Conservation (phyloP, 2,329 filamentous ascomycete genomes). For the Cercospora brassicicola region DNA sequence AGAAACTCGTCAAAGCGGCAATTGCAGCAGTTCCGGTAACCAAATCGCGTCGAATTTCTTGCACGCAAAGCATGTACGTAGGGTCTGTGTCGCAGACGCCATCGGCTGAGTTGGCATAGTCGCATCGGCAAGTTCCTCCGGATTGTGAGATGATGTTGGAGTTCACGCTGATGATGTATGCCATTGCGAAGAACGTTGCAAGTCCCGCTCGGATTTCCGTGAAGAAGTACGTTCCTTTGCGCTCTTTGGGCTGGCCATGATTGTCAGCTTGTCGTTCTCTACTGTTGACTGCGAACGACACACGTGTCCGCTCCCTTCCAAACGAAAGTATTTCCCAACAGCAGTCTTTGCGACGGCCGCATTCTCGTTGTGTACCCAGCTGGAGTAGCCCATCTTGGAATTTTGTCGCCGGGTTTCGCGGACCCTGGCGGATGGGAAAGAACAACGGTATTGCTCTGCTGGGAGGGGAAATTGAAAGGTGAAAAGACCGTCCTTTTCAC, state of each 20-base stretch:
- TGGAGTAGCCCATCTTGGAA: slow-evolving; percentile 22
- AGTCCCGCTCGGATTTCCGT: slow-evolving; percentile 82
- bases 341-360: slow-evolving; percentile 61
- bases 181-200: slow-evolving; percentile 69
- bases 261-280: slow-evolving; percentile 20
- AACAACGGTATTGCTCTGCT: neutral
- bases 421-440: neutral
- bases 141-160: slow-evolving; percentile 65
- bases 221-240: slow-evolving; percentile 74
- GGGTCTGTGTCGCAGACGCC: slow-evolving; percentile 54
- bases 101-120: slow-evolving; percentile 46
- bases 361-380: slow-evolving; percentile 32
- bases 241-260: slow-evolving; percentile 60
- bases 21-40: slow-evolving; percentile 85
- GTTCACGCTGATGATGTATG: slow-evolving; percentile 74
- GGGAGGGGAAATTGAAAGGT: neutral
- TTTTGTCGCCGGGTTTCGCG: neutral
- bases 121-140: slow-evolving; percentile 76
- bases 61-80: slow-evolving; percentile 64
- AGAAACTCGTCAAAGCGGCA: slow-evolving; percentile 74
- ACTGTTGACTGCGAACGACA: neutral
- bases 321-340: slow-evolving; percentile 72
- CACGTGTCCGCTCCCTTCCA: slow-evolving; percentile 80
- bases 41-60: slow-evolving; percentile 69
- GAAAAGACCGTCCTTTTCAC: neutral